Evolutionary conservation across 805 yeast genomes (phyloP).

Genomic region (Candida tallmaniae): DNA sequence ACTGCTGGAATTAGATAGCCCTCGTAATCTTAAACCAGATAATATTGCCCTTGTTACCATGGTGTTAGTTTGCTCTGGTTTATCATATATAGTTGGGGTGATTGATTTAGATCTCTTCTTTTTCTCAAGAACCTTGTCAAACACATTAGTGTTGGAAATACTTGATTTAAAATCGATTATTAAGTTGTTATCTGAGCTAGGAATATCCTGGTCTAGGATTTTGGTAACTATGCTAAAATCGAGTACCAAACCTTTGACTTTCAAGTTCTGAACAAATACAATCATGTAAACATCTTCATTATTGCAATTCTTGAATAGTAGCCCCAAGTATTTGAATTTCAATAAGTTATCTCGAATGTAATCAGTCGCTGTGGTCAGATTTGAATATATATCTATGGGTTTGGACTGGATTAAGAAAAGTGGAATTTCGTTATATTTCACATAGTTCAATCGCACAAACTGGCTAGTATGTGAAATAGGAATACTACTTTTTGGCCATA

Average conservation of each 20-base stretch:
- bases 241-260: slow-evolving; percentile 7
- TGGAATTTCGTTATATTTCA: slow-evolving; percentile 21
- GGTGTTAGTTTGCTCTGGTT: slow-evolving; percentile 28
- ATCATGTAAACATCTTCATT: slow-evolving; percentile 10
- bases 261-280: slow-evolving; percentile 6
- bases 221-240: slow-evolving; percentile 6
- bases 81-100: slow-evolving; percentile 16
- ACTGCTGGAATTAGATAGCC: slow-evolving; percentile 20
- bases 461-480: slow-evolving; percentile 5
- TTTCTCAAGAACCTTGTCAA: slow-evolving; percentile 32
- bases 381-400: slow-evolving; percentile 21
- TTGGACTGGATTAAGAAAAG: slow-evolving; percentile 17
- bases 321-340: slow-evolving; percentile 12
- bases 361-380: slow-evolving; percentile 11
- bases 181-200: slow-evolving; percentile 1
- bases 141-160: slow-evolving; percentile 17
- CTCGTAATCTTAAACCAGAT: slow-evolving; percentile 41
- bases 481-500: slow-evolving; percentile 14
- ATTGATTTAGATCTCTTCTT: slow-evolving; percentile 13
- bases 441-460: slow-evolving; percentile 7
- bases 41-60: slow-evolving; percentile 30
- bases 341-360: slow-evolving; percentile 19
- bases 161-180: slow-evolving; percentile 8
- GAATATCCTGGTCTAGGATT: neutral
- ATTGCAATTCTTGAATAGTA: slow-evolving; percentile 14